Evolutionary conservation across 2,329 filamentous ascomycete species (phyloP), one percentile per base, ranked within the genome.

Genomic region (Myriangium duriaei): DNA sequence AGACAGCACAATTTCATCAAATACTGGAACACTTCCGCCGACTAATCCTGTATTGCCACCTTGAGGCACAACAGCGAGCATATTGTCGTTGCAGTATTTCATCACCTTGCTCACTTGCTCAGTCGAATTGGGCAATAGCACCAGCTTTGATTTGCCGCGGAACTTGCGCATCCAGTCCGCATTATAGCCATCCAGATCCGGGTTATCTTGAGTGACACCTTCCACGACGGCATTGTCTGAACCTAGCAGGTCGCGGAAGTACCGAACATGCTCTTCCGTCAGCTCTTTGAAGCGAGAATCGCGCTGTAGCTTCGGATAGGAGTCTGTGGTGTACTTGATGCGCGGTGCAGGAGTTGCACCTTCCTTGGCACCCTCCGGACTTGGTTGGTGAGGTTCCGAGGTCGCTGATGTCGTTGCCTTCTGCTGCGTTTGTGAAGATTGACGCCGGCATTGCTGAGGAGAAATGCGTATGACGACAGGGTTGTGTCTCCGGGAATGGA

Each of bases 151-250:
- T 61, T 95, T 86, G 18, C 91, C 92, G 44, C 83, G 79, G 66
- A 94, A 98, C 64, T 98, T 98, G 61, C 83, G 79, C 87, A 98
- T 95, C 91, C 92, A 98, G 64, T 98, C 91, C 56, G 79, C 76
- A 62, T 98, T 98, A 71, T 86, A 98, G 5, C 82, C 74, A 56
- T 91, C 84, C 47, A 96, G 71, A 55, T 96, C 91, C 51, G 83
- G 81, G 11, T 76, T 76, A 59, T 87, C 76, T 48, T 74, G 61
- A 3, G 76, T 83, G 39, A 94, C 71, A 35, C 84, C 84, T 56
- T 95, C 87, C 44, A 96, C 74, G 36, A 95, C 69, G 2, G 85
- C 86, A 24, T 81, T 82, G 24, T 79, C 75, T 34, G 73, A 71
- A 39, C 85, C 83, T 21, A 98, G 71, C n/a, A 95, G 63, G 13